Evolutionary conservation across 805 yeast genomes (phyloP), one percentile per base, ranked within the genome.

Genomic region (Grigorovia transvaalensis): DNA sequence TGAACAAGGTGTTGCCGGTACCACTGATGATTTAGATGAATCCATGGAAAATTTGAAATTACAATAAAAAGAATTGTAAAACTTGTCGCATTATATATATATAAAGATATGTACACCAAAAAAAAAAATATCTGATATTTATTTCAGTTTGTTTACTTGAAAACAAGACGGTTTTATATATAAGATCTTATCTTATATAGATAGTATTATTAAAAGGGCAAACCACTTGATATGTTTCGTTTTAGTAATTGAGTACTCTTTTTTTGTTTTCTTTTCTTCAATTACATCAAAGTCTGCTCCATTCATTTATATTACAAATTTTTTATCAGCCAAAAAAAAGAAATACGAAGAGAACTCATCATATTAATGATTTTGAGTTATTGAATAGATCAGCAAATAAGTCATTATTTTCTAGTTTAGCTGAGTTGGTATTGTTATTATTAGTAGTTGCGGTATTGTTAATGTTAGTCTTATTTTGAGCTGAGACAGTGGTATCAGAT

Each of bases 1-100:
- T 63, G 98, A 89, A 64, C 77, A 77, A 61, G 98, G 98, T 46
- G 76, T 93, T 59, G 95, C 85, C 44, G 84, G 82, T 50, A 83
- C 79, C 40, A 82, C 72, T 23, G 90, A 80, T 45, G 82, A 76
- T 45, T 50, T 54, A 15, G 50, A 48, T 47, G 40, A 47, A n/a
- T 20, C 48, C 9, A 42, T 43, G n/a, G 48, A 46, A 27, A 33
- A 41, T n/a, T 33, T 50, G 15, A 38, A 38, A 38, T 13, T 38
- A 38, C 15, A 13, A 38, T 12, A 12, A 38, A n/a, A n/a, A n/a
- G n/a, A n/a, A 38, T 38, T 7, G 15, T 12, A 38, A 38, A 38
- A 12, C 12, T 33, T 8, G 38, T 12, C 12, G 12, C 15, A 33
- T 33, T 9, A 13, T 12, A 33, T 12, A 33, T 33, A 8, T 33